Base-by-base conservation (phyloP, 1,284 basidiomycete genomes). In the Agroathelia rolfsii region DNA sequence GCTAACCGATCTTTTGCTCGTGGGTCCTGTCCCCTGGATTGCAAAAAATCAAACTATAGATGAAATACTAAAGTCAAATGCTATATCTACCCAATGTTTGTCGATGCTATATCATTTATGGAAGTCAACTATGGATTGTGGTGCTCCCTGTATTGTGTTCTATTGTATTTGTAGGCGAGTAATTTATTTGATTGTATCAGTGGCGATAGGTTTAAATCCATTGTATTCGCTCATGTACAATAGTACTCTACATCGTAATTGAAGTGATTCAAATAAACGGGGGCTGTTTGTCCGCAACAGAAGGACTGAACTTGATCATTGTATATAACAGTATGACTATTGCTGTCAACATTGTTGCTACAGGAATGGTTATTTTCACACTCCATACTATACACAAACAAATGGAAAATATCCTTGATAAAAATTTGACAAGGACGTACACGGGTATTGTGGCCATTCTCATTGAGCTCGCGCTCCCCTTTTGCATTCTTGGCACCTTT, bases 41-140 rank as follows among this genome's bases (percentile, higher is more conserved):
- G n/a, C n/a, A n/a, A n/a, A n/a, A n/a, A n/a, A n/a, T n/a, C n/a
- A n/a, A n/a, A n/a, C 7, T 10, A 22, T 3, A 22, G 22, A 12
- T 18, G 25, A 12, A 15, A 20, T 5, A 11, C 9, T 13, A 9
- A 5, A 9, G n/a, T 15, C 8, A 3, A 24, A 17, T 22, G 5
- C 29, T 13, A 23, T 17, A 6, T 8, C n/a, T n/a, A n/a, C n/a
- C 31, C 12, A 17, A 44, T 44, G 25, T 46, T 6, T 49, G 48
- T 32, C 48, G 48, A 4, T 47, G 42, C 31, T 49, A 46, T 32
- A 41, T 51, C n/a, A 43, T 50, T 17, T 50, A 42, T 28, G 30
- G 24, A 12, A 36, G 30, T 14, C 36, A 26, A 18, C 24, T 21
- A 7, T 36, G 26, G 24, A 21, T 42, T 11, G 12, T 46, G n/a